Base-by-base conservation (phyloP, 495 filamentous ascomycete species). In the Penicillium soppii region DNA sequence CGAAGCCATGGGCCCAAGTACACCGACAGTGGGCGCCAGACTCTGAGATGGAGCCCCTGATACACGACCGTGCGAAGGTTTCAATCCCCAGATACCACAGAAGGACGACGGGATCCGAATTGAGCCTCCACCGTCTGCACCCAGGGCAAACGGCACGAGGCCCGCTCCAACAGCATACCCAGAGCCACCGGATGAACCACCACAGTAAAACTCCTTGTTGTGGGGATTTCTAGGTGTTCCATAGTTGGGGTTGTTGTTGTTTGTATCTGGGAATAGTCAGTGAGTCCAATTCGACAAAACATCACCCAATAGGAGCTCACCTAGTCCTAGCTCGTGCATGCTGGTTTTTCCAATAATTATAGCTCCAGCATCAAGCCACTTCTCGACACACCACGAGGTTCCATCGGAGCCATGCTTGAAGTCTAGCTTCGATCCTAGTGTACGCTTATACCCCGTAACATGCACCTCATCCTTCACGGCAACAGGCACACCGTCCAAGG, bases 261-360 rank as follows among this genome's bases (percentile, higher is more conserved):
- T 90, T 7, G 86, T 90, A 56, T 92, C 90, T 80, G 62, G 42
- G 21, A 7, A 26, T 44, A 17, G 21, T 53, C 21, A 56, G 43
- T n/a, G 30, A 47, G 12, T 32, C 25, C 15, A 17, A 38, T n/a
- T 16, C 29, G 21, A 10, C 5, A 6, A 4, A 12, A 25, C 5
- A 17, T n/a, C n/a, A n/a, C n/a, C n/a, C 4, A 37, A 15, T 8
- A 7, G 21, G 4, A 23, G 67, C 74, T 58, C 61, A 83, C 82
- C 83, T 25, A 88, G 70, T 4, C 92, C 92, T 6, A 95, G 66
- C 70, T 97, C 92, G 68, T 97, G 91, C 92, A 97, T 96, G 33
- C 83, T 92, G 22, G 84, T 79, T 70, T 95, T 96, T 10, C 91
- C 92, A 44, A 96, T 65, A 16, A 96, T 75, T 33, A 97, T 79